Percentiles rank a stretch among this genome's conserved stretches.
These are phyloP conservation scores for Marasmius sp. DNA, from an alignment of 1,284 basidiomycete species.

Conservation along the genomic window DNA sequence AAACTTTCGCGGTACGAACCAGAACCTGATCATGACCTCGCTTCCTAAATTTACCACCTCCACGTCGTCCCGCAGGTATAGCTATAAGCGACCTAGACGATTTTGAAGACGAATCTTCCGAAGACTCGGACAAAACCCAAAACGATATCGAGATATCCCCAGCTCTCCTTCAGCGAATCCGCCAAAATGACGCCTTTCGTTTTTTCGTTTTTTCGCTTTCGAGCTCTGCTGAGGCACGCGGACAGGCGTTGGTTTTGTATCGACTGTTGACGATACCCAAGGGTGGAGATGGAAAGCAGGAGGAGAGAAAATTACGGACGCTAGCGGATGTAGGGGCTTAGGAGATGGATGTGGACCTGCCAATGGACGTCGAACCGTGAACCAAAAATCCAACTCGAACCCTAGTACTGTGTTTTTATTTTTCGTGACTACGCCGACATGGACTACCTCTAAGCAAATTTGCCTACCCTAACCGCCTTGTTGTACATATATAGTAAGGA, in stretches of 20 bases:
- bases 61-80: conserved; percentile 42
- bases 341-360: too few species aligned
- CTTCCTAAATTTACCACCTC: not conserved
- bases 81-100: conserved; percentile 62
- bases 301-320: conserved; percentile 3
- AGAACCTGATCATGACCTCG: conserved; percentile 63
- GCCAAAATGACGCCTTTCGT: conserved; percentile 22
- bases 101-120: conserved; percentile 41
- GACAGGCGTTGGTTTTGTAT: conserved; percentile 19
- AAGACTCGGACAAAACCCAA: conserved; percentile 23
- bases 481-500: too few species aligned
- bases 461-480: too few species aligned
- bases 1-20: conserved; percentile 61
- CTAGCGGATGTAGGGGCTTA: too few species aligned
- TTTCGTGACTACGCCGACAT: too few species aligned
- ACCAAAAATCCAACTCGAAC: too few species aligned
- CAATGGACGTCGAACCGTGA: too few species aligned
- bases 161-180: conserved; percentile 47
- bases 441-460: too few species aligned
- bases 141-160: conserved; percentile 40
- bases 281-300: too few species aligned
- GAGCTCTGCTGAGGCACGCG: not conserved
- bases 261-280: too few species aligned
- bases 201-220: conserved; percentile 19
- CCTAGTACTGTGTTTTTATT: too few species aligned